Percentiles rank a stretch among this genome's conserved stretches.
phyloP scores from a whole-genome alignment of 257 asterid genomes.

The Avicennia marina region DNA sequence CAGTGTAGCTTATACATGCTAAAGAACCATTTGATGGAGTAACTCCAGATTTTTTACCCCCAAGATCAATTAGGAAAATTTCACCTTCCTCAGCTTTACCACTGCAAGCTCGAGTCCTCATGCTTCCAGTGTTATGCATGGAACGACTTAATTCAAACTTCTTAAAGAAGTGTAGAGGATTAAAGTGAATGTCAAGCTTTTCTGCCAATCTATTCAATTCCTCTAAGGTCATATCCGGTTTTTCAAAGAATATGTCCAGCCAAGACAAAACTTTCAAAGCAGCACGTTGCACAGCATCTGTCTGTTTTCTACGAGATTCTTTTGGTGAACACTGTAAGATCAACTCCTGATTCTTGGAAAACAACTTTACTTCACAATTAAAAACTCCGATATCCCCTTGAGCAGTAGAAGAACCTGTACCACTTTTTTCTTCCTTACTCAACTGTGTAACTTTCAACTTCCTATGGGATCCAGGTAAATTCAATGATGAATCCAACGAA shows the following conservation, averaged over 20 bases:
- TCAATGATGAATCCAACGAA: constrained; percentile 28
- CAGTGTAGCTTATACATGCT: constrained; percentile 56
- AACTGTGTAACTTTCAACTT: constrained; percentile 49
- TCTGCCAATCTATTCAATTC: constrained; percentile 41
- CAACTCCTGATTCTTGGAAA: constrained; percentile 54
- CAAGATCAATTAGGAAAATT: constrained; percentile 23
- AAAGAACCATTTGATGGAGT: constrained; percentile 66
- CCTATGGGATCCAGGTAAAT: constrained; percentile 47
- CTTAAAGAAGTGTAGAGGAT: constrained; percentile 35
- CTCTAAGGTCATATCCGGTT: constrained; percentile 38
- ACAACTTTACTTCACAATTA: constrained; percentile 56
- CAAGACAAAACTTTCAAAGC: constrained; percentile 69
- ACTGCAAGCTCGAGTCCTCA: constrained; percentile 16
- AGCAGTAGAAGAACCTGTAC: constrained; percentile 22
- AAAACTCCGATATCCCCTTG: constrained; percentile 33
- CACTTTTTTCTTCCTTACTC: constrained; percentile 29
- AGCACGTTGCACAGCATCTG: constrained; percentile 61
- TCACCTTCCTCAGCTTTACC: constrained; percentile 21
- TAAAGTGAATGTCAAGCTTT: constrained; percentile 48
- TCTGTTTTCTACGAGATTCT: constrained; percentile 60
- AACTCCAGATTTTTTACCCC: constrained; percentile 45
- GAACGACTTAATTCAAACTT: constrained; percentile 43
- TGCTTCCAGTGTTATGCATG: constrained; percentile 35
- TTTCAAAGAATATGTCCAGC: constrained; percentile 55
- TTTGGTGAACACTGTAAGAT: constrained; percentile 63